These are phyloP conservation scores for Straminergon stramineum DNA, from an alignment of 225 moss, liverwort and hornwort genomes.

Conservation along the genomic window DNA sequence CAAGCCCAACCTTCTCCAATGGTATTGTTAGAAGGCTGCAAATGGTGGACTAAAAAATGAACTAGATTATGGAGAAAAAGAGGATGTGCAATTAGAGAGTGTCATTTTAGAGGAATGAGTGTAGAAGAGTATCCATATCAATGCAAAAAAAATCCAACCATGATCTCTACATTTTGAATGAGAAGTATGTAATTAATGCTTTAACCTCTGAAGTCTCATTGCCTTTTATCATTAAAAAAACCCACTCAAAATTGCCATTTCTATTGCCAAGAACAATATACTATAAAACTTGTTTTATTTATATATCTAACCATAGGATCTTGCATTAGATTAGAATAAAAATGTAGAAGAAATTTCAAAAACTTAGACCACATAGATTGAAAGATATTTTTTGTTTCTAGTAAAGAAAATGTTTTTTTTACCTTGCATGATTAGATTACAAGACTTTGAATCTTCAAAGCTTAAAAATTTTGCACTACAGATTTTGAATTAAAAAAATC, in stretches of 20 bases:
- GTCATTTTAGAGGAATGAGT: neutral
- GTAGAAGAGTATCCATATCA: neutral
- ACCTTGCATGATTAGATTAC: neutral
- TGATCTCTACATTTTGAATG: neutral
- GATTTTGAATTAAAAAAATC: neutral
- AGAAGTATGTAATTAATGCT: neutral
- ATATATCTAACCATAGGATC: rapidly evolving
- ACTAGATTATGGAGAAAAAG: neutral
- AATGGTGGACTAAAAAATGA: neutral
- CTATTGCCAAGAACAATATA: no score
- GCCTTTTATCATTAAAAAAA: neutral
- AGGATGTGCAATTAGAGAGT: neutral
- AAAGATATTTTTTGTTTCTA: neutral
- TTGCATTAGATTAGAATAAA: rapidly evolving
- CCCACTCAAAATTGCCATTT: neutral
- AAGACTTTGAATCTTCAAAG: neutral
- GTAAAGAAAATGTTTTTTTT: neutral
- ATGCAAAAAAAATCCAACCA: neutral
- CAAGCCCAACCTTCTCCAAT: neutral
- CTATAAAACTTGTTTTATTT: neutral
- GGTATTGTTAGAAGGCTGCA: neutral
- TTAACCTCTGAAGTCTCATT: neutral
- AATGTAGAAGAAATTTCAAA: neutral
- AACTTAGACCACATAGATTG: neutral
- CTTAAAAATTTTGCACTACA: neutral